Percentiles rank a stretch among this genome's conserved stretches.
Evolutionary conservation across 2,329 filamentous ascomycete genomes (phyloP).

Genomic region (Colletotrichum aenigma): DNA sequence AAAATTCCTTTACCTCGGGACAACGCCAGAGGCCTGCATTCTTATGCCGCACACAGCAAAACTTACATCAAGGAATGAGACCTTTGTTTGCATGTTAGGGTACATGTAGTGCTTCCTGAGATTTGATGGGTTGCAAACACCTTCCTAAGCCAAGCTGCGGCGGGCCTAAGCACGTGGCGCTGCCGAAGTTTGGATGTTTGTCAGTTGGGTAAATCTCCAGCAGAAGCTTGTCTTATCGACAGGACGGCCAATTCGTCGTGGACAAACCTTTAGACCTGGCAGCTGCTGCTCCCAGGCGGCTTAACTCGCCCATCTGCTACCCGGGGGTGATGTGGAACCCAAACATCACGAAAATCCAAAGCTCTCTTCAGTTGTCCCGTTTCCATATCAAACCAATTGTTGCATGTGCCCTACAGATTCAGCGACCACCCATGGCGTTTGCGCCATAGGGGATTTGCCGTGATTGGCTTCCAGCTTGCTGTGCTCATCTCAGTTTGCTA

Average conservation of each 20-base stretch:
- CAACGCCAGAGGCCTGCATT: too few species aligned
- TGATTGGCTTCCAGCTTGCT: not conserved
- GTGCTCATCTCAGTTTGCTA: not conserved
- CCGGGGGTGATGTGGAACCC: not conserved
- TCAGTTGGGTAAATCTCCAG: not conserved
- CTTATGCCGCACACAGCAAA: not conserved
- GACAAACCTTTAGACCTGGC: not conserved
- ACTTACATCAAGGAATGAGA: not conserved
- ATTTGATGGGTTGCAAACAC: not conserved
- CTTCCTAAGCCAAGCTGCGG: not conserved
- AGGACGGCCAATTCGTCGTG: fast-evolving
- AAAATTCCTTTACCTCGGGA: fast-evolving
- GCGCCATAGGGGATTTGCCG: fast-evolving
- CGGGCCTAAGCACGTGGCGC: not conserved
- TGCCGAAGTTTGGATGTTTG: not conserved
- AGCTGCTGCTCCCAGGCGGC: not conserved
- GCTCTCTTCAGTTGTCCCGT: not conserved
- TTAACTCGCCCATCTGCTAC: not conserved
- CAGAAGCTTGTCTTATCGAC: not conserved
- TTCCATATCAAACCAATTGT: not conserved
- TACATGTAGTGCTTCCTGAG: not conserved
- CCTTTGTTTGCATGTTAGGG: not conserved
- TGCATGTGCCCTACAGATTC: not conserved
- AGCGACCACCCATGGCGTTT: not conserved
- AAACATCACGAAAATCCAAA: not conserved